These are phyloP conservation scores for Pseudomicrostroma phylloplanum DNA, from an alignment of 1,284 basidiomycete species.

Conservation along the genomic window DNA sequence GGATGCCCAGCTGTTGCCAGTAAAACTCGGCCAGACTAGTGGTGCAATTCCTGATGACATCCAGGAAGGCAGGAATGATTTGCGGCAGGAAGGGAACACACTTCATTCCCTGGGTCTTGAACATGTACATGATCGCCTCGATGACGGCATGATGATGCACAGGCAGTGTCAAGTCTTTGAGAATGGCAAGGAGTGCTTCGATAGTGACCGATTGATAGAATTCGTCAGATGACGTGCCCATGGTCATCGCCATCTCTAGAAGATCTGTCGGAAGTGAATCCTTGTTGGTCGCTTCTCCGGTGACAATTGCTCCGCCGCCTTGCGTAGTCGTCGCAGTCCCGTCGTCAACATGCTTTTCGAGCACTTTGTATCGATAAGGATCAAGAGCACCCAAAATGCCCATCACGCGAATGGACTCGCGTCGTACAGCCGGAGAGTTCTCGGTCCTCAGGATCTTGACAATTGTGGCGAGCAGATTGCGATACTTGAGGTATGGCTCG, in stretches of 20 bases:
- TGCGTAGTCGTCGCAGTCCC: constrained; percentile 43
- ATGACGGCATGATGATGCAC: constrained; percentile 74
- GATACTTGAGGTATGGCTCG: constrained; percentile 80
- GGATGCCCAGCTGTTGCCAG: constrained; percentile 88
- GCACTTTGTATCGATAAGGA: constrained; percentile 79
- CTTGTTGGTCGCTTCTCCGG: constrained; percentile 28
- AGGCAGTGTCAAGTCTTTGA: constrained; percentile 59
- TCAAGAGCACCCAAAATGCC: constrained; percentile 96
- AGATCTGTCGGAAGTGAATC: constrained; percentile 57
- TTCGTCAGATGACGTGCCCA: constrained; percentile 62
- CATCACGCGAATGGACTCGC: constrained; percentile 86
- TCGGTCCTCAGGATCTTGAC: constrained; percentile 83
- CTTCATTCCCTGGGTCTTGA: constrained; percentile 94
- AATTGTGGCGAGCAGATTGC: constrained; percentile 78
- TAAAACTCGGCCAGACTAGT: constrained; percentile 84
- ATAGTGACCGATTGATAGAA: constrained; percentile 98
- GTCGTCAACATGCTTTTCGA: constrained; percentile 71
- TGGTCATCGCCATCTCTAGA: constrained; percentile 57
- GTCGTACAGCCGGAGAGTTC: constrained; percentile 61
- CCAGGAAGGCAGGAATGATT: constrained; percentile 93
- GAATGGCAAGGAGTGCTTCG: constrained; percentile 75
- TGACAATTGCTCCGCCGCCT: constrained; percentile 23
- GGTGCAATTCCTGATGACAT: constrained; percentile 72
- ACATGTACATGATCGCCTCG: constrained; percentile 98
- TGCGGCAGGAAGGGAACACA: constrained; percentile 90